Evolutionary conservation across 176 grass and related monocot genomes (phyloP).

Genomic region (Themeda triandra): DNA sequence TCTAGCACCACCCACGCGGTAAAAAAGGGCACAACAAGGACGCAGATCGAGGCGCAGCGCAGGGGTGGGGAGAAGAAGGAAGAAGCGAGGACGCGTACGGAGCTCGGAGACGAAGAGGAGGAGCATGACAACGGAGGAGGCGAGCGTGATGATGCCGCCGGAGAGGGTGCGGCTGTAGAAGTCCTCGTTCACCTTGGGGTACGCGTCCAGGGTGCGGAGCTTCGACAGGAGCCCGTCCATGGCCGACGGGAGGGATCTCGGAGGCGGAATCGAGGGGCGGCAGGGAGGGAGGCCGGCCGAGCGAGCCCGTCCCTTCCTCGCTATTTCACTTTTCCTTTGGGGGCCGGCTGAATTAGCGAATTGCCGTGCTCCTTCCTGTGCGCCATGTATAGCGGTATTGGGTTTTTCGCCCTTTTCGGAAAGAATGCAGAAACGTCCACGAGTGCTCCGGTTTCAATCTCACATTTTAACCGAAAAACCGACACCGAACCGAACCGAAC

Average conservation of each 20-base stretch:
- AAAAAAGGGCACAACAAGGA: background rate
- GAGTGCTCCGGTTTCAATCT: background rate
- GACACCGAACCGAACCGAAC: too few relatives aligned
- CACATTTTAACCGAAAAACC: too few relatives aligned
- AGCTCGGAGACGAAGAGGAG: slow-evolving; percentile 94
- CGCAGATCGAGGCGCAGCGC: background rate
- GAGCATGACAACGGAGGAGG: slow-evolving; percentile 70
- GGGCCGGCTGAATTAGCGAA: background rate
- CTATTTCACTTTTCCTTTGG: background rate
- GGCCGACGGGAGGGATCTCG: slow-evolving; percentile 7
- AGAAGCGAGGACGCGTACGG: slow-evolving; percentile 32
- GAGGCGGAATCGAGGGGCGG: too few relatives aligned
- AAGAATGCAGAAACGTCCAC: background rate
- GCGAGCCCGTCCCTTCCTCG: background rate
- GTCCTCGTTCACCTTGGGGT: slow-evolving; percentile 93
- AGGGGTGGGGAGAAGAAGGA: background rate
- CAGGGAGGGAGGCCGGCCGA: background rate
- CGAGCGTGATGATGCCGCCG: slow-evolving; percentile 79
- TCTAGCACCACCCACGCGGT: background rate
- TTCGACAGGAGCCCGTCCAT: slow-evolving; percentile 71
- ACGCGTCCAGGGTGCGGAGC: slow-evolving; percentile 77
- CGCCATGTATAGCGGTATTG: background rate
- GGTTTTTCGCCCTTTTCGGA: background rate
- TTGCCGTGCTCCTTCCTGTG: too few relatives aligned
- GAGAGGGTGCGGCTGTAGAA: slow-evolving; percentile 93